A percentile compares a stretch with the other conserved stretches of the same genome.
Conservation (phyloP, 1,284 basidiomycete genomes). For the Coriolopsis trogii region DNA sequence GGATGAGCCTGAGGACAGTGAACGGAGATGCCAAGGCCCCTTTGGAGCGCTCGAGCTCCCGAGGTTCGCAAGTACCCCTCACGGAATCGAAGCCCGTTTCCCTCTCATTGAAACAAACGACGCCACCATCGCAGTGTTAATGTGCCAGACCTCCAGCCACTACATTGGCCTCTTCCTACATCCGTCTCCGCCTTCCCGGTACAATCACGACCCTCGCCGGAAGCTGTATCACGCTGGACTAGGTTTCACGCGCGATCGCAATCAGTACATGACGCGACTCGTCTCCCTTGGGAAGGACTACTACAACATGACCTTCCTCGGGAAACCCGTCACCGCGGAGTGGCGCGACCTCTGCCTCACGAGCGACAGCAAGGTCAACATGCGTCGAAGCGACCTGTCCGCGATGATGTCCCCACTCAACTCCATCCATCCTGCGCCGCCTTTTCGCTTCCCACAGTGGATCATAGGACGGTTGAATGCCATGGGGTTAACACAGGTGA, state of each 20-base stretch:
- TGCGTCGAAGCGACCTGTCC: background rate
- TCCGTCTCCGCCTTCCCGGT: background rate
- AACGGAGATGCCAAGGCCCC: background rate
- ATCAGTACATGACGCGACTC: background rate
- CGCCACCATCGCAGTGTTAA: conserved; percentile 1
- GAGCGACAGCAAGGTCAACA: background rate
- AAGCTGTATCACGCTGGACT: background rate
- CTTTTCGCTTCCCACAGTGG: no score
- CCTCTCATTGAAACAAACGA: background rate
- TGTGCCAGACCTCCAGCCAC: background rate
- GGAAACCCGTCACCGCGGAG: background rate
- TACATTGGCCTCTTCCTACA: conserved; percentile 6
- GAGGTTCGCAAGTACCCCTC: background rate
- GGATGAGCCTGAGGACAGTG: background rate
- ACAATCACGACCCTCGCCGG: background rate
- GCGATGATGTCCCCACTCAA: background rate
- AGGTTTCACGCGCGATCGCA: background rate
- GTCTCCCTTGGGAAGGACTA: conserved; percentile 1
- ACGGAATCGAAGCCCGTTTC: conserved; percentile 2
- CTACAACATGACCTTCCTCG: background rate
- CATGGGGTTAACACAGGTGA: no score
- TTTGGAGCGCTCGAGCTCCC: conserved; percentile 4
- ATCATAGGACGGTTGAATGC: no score
- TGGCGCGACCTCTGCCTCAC: conserved; percentile 8
- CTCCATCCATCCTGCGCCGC: background rate